These are phyloP conservation scores for Iris macrosiphon DNA, from an alignment of 106 monocot species.

Conservation along the genomic window DNA sequence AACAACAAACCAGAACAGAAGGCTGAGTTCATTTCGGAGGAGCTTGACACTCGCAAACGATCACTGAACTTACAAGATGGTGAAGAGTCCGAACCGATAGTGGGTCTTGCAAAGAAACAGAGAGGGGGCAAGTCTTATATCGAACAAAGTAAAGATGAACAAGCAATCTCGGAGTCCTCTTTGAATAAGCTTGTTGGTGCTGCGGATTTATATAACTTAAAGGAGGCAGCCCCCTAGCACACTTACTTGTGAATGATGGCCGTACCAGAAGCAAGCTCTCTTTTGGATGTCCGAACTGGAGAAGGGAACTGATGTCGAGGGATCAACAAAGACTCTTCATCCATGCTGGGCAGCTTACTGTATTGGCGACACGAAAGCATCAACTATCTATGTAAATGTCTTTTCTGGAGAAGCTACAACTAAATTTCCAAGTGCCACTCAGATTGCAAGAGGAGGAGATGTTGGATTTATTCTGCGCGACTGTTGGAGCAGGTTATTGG, in stretches of 20 bases:
- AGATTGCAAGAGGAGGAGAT: slow-evolving; percentile 79
- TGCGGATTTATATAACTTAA: slow-evolving; percentile 48
- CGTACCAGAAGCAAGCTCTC: slow-evolving; percentile 86
- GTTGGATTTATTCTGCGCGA: too few species aligned
- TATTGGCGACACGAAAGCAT: slow-evolving; percentile 68
- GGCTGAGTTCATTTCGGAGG: slow-evolving; percentile 81
- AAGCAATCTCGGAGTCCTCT: slow-evolving; percentile 66
- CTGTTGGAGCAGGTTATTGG: too few species aligned
- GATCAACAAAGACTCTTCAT: slow-evolving; percentile 64
- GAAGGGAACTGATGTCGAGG: slow-evolving; percentile 56
- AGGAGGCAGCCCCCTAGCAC: slow-evolving; percentile 74
- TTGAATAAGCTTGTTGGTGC: slow-evolving; percentile 85
- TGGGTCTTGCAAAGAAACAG: slow-evolving; percentile 43
- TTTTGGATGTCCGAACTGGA: slow-evolving; percentile 89
- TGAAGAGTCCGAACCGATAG: slow-evolving; percentile 18
- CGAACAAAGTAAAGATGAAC: slow-evolving; percentile 64
- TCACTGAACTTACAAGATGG: slow-evolving; percentile 32
- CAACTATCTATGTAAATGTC: slow-evolving; percentile 74
- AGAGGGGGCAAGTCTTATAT: slow-evolving; percentile 34
- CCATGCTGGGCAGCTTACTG: slow-evolving; percentile 85
- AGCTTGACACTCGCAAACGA: slow-evolving; percentile 55
- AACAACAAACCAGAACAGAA: slow-evolving; percentile 56
- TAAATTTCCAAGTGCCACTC: slow-evolving; percentile 64
- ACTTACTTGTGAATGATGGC: slow-evolving; percentile 47
- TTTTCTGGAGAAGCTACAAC: slow-evolving; percentile 84